Percentiles rank a stretch among this genome's conserved stretches.
phyloP scores from a whole-genome alignment of 495 filamentous ascomycete genomes.

The Rhypophila decipiens region DNA sequence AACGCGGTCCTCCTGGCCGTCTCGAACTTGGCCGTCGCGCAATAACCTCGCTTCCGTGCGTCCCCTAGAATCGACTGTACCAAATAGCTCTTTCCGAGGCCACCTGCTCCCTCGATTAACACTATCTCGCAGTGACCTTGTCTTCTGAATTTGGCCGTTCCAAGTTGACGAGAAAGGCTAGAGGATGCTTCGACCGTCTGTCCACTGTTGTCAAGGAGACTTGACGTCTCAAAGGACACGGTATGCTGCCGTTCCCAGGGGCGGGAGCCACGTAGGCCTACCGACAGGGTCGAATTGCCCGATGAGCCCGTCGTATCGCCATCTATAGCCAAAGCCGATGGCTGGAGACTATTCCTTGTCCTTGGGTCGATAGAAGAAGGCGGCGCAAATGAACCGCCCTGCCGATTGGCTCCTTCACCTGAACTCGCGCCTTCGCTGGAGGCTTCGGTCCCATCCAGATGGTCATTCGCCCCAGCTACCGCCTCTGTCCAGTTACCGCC shows the following conservation, averaged over 20 bases:
- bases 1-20: conserved; percentile 74
- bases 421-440: conserved; percentile 48
- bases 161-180: conserved; percentile 38
- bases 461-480: conserved; percentile 52
- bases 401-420: conserved; percentile 31
- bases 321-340: conserved; percentile 24
- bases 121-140: conserved; percentile 72
- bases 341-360: conserved; percentile 31
- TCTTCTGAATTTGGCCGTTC: conserved; percentile 54
- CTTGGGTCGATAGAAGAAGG: conserved; percentile 46
- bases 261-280: conserved; percentile 17
- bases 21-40: conserved; percentile 80
- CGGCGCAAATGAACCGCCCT: conserved; percentile 35
- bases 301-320: conserved; percentile 32
- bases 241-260: conserved; percentile 32
- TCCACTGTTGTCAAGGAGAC: conserved; percentile 23
- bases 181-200: conserved; percentile 25
- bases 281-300: conserved; percentile 25
- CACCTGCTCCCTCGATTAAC: conserved; percentile 66
- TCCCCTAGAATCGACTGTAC: conserved; percentile 69
- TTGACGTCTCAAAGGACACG: conserved; percentile 28
- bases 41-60: conserved; percentile 70
- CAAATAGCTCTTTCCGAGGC: conserved; percentile 78
- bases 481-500: conserved; percentile 36
- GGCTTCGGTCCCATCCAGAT: conserved; percentile 44